Percentiles rank a stretch among this genome's conserved stretches.
Evolutionary conservation across 208 protist species (phyloP).

Genomic region (Wallacemonas sp.): DNA sequence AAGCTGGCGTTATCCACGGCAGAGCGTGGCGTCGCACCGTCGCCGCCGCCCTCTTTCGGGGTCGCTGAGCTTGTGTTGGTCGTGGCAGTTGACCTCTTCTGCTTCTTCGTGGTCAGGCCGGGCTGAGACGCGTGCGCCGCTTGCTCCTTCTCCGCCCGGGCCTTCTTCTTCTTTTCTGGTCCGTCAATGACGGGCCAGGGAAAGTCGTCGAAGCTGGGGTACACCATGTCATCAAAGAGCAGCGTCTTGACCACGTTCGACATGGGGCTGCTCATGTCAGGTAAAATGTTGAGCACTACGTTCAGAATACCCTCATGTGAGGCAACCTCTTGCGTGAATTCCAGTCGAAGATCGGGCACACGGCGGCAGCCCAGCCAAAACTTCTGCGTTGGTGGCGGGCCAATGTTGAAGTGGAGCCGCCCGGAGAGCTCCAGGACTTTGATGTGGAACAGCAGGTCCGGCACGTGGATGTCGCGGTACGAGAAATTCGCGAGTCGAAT

Average conservation of each 20-base stretch:
- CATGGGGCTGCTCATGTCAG: slow-evolving; percentile 69
- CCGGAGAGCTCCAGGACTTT: slow-evolving; percentile 74
- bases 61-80: neutral
- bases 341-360: slow-evolving; percentile 66
- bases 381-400: slow-evolving; percentile 72
- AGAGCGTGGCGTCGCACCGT: neutral
- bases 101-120: slow-evolving; percentile 2
- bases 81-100: slow-evolving; percentile 9
- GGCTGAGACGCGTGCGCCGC: neutral
- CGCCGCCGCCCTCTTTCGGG: neutral
- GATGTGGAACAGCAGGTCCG: slow-evolving; percentile 75
- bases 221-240: slow-evolving; percentile 85
- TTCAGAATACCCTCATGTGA: slow-evolving; percentile 73
- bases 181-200: slow-evolving; percentile 56
- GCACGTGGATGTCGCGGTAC: slow-evolving; percentile 64
- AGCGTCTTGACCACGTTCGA: slow-evolving; percentile 67
- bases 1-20: slow-evolving; percentile 1
- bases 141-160: slow-evolving; percentile 1
- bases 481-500: slow-evolving; percentile 55
- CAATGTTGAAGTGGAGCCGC: slow-evolving; percentile 69
- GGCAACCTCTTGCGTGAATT: slow-evolving; percentile 78
- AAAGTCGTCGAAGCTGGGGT: slow-evolving; percentile 81
- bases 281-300: slow-evolving; percentile 59
- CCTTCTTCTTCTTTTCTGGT: slow-evolving; percentile 10
- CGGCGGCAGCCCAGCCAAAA: slow-evolving; percentile 67